Percentiles rank a stretch among this genome's conserved stretches.
Evolutionary conservation across 495 filamentous ascomycete species (phyloP).

Genomic region (Collariella sp.): DNA sequence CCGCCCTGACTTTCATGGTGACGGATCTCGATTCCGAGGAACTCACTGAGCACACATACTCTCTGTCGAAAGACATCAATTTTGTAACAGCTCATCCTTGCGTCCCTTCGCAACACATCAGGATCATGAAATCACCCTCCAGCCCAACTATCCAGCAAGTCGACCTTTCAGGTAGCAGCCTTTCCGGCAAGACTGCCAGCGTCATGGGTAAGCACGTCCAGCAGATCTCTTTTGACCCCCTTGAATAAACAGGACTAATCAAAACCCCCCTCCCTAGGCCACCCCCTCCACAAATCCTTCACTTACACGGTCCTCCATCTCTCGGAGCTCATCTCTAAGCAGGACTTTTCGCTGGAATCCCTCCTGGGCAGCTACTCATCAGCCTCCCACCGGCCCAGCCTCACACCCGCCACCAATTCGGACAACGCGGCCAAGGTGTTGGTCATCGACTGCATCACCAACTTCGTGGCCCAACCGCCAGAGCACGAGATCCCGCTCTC

Average conservation of each 20-base stretch:
- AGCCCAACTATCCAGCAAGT: slow-evolving; percentile 46
- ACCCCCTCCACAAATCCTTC: slow-evolving; percentile 56
- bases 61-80: slow-evolving; percentile 52
- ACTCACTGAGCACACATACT: slow-evolving; percentile 36
- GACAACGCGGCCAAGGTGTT: slow-evolving; percentile 35
- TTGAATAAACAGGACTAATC: neutral
- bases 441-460: slow-evolving; percentile 47
- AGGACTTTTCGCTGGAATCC: slow-evolving; percentile 34
- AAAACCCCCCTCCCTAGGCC: slow-evolving; percentile 36
- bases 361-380: slow-evolving; percentile 31
- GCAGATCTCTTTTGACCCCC: neutral
- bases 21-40: slow-evolving; percentile 29
- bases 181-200: slow-evolving; percentile 34
- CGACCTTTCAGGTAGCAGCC: slow-evolving; percentile 36
- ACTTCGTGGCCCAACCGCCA: slow-evolving; percentile 33
- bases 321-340: slow-evolving; percentile 39
- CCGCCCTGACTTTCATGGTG: slow-evolving; percentile 45
- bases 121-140: slow-evolving; percentile 39
- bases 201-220: slow-evolving; percentile 26
- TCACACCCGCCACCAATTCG: slow-evolving; percentile 17
- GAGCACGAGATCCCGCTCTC: slow-evolving; percentile 31
- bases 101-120: slow-evolving; percentile 45
- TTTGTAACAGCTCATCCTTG: slow-evolving; percentile 62
- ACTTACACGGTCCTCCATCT: slow-evolving; percentile 49
- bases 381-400: slow-evolving; percentile 21